Conservation (phyloP, 1,139 yeast species). For the Sugiyamaella sp. region DNA sequence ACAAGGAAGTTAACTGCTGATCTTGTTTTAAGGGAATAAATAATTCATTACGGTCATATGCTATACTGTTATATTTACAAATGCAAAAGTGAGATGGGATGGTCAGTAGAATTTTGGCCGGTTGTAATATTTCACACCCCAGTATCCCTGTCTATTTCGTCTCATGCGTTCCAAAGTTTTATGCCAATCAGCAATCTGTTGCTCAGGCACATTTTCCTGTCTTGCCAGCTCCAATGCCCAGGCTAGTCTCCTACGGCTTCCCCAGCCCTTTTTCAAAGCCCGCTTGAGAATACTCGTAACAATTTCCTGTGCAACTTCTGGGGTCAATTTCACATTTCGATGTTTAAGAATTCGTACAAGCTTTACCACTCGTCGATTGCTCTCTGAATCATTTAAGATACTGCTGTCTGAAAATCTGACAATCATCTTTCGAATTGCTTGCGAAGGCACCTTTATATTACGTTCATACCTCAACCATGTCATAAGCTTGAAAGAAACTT, state of each 20-base stretch:
- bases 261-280: conserved; percentile 23
- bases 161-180: conserved; percentile 23
- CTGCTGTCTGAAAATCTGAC: conserved; percentile 29
- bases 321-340: conserved; percentile 23
- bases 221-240: conserved; percentile 34
- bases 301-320: conserved; percentile 22
- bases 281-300: conserved; percentile 26
- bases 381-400: conserved; percentile 25
- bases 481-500: conserved; percentile 22
- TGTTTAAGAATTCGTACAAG: conserved; percentile 26
- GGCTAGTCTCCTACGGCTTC: conserved; percentile 28
- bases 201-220: conserved; percentile 27
- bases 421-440: conserved; percentile 26
- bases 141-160: conserved; percentile 24
- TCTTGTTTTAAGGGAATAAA: not conserved
- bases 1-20: not conserved
- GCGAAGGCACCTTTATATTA: conserved; percentile 24
- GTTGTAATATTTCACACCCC: conserved; percentile 23
- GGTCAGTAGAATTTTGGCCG: conserved; percentile 7
- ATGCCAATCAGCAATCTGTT: conserved; percentile 25
- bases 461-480: conserved; percentile 27
- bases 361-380: conserved; percentile 26
- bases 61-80: conserved; percentile 3
- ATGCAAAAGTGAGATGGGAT: not conserved
- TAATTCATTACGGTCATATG: conserved; percentile 7